phyloP scores from a whole-genome alignment of 768 basidiomycete species.

The Tricholoma flavovirens region DNA sequence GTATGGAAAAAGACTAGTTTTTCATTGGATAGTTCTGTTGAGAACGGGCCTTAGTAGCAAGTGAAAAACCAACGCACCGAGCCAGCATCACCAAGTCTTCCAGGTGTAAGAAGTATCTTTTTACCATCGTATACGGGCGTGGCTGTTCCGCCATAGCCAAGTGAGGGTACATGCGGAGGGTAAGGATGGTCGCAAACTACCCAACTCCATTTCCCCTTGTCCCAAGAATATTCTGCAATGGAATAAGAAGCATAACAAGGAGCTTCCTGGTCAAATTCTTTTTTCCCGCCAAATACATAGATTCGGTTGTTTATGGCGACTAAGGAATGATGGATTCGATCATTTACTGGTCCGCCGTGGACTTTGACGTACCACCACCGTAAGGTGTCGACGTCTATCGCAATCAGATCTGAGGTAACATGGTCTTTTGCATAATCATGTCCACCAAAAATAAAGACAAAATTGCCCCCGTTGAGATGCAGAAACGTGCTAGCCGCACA shows the following conservation, averaged over 20 bases:
- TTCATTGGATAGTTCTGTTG: constrained; percentile 7
- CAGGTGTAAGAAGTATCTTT: constrained; percentile 4
- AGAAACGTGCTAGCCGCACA: constrained; percentile 15
- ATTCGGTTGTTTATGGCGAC: constrained; percentile 11
- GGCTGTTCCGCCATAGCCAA: constrained; percentile 1
- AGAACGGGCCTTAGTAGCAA: not conserved
- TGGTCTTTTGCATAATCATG: constrained; percentile 5
- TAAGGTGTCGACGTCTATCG: constrained; percentile 14
- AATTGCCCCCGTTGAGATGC: constrained; percentile 11
- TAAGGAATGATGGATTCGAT: constrained; percentile 18
- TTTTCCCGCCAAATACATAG: constrained; percentile 9
- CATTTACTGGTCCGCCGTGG: constrained; percentile 10
- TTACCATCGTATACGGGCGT: not conserved
- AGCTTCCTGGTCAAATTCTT: not conserved
- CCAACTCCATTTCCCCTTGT: constrained; percentile 6
- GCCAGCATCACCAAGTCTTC: not conserved
- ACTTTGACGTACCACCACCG: constrained; percentile 22
- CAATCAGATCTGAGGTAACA: constrained; percentile 11
- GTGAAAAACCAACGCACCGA: not conserved
- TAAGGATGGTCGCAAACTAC: constrained; percentile 9
- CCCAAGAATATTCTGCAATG: constrained; percentile 5
- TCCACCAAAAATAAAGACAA: constrained; percentile 27
- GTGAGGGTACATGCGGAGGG: constrained; percentile 5
- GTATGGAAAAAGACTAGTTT: constrained; percentile 16
- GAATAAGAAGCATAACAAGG: constrained; percentile 4